These are phyloP conservation scores for Trichosanthes cucumerina DNA, from an alignment of 306 rosid species.

Conservation along the genomic window DNA sequence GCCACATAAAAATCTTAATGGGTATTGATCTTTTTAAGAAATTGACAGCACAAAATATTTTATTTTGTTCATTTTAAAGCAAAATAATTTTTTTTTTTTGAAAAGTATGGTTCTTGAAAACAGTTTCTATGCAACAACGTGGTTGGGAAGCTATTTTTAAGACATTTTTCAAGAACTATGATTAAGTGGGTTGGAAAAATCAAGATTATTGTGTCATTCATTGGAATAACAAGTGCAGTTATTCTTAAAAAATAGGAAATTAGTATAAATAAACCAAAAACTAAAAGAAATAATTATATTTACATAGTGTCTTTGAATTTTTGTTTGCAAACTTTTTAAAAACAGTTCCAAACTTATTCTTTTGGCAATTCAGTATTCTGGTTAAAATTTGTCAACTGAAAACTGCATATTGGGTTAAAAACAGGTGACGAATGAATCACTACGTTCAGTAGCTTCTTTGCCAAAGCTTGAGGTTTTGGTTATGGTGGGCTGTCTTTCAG, in stretches of 20 bases:
- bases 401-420: not conserved
- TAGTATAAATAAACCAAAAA: not conserved
- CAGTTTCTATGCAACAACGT: not conserved
- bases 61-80: not conserved
- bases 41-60: not conserved
- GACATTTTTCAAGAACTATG: not conserved
- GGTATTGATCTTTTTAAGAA: not conserved
- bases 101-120: not conserved
- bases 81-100: too few relatives aligned
- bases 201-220: not conserved
- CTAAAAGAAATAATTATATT: not conserved
- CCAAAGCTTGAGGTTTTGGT: slow-evolving; percentile 39
- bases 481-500: slow-evolving; percentile 42
- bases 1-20: not conserved
- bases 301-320: not conserved
- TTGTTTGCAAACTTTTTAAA: not conserved
- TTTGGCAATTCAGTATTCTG: not conserved
- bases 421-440: slow-evolving; percentile 45
- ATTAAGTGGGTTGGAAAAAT: not conserved
- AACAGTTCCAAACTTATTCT: not conserved
- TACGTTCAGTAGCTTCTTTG: slow-evolving; percentile 46
- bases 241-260: not conserved
- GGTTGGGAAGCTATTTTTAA: not conserved
- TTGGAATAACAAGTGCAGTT: not conserved
- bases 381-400: not conserved